Percentiles rank a stretch among this genome's conserved stretches.
Evolutionary conservation across 2,329 filamentous ascomycete species (phyloP).

Genomic region (Fusarium chaquense): DNA sequence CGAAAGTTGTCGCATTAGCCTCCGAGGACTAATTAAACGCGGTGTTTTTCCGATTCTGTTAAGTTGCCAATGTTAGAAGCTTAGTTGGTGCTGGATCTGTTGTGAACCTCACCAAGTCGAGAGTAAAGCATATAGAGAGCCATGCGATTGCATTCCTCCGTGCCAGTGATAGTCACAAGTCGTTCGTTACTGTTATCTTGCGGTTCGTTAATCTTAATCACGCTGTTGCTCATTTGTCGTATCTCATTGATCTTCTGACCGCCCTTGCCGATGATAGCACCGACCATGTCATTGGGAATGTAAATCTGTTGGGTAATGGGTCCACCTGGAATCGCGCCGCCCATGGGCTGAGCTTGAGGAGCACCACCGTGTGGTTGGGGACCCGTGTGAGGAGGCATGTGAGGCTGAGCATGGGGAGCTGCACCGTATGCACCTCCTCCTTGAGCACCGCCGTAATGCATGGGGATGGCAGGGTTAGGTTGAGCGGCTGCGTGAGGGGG

Average conservation of each 20-base stretch:
- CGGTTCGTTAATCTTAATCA: constrained; percentile 99
- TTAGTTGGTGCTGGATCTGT: constrained; percentile 42
- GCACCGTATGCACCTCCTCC: constrained; percentile 78
- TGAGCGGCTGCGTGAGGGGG: constrained; percentile 72
- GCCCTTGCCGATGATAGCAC: constrained; percentile 98
- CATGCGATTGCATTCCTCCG: constrained; percentile 99
- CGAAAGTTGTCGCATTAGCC: constrained; percentile 30
- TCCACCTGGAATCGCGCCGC: constrained; percentile 67
- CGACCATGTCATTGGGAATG: constrained; percentile 99
- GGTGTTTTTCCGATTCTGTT: constrained; percentile 61
- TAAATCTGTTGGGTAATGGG: constrained; percentile 98
- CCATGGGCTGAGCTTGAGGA: constrained; percentile 80
- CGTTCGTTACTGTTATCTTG: constrained; percentile 99
- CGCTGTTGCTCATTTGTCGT: constrained; percentile 93
- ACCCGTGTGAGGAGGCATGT: constrained; percentile 71
- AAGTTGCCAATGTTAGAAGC: constrained; percentile 46
- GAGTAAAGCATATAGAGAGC: constrained; percentile 99
- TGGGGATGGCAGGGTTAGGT: constrained; percentile 71
- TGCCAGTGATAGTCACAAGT: constrained; percentile 96
- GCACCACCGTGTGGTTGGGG: constrained; percentile 71
- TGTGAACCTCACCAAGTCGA: constrained; percentile 79
- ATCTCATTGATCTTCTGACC: constrained; percentile 99
- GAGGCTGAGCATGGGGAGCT: constrained; percentile 80
- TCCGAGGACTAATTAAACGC: constrained; percentile 50
- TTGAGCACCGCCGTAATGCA: constrained; percentile 84